Evolutionary conservation across 805 yeast genomes (phyloP), one percentile per base, ranked within the genome.

Genomic region (Schizosaccharomyces cryophilus): DNA sequence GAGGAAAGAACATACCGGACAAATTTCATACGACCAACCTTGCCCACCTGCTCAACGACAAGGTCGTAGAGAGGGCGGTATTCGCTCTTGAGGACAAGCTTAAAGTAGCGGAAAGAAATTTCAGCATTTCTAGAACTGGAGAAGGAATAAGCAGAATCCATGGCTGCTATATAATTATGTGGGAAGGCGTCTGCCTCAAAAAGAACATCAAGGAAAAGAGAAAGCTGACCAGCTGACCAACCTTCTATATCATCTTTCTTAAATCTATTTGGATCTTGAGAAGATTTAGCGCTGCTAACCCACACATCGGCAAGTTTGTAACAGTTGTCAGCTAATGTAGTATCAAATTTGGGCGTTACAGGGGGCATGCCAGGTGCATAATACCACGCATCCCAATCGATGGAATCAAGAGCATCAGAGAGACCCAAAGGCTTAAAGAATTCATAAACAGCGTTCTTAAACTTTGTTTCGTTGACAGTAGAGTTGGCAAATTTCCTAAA

Each of bases 11-110:
- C 51, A 15, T 45, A 45, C 51, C 51, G 79, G 30, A 86, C 95
- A 68, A 83, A 88, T 73, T 88, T 88, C 96, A 88, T 88, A 75
- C 96, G 79, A 24, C 96, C 96, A 26, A 88, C 93, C 2, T 89
- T 82, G 13, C 90, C 94, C 61, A 88, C 76, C 95, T 95, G 88
- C 61, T 80, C 79, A 3, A 94, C 87, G 58, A 88, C 73, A 55
- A 71, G 72, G 62, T 71, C 72, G 69, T 83, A 78, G 48, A 66
- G 66, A 42, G 74, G 70, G 13, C 68, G 64, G 61, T 80, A 72
- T 35, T 75, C 73, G 38, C 83, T 84, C 0, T 75, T 72, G 6
- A 86, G 74, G 65, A 84, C 81, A 61, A 87, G 76, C 63, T 81
- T 74, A 70, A 76, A 86, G 83, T 87, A 84, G 69, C 94, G 79